Evolutionary conservation across 352 stramenopile species (phyloP).

Genomic region (Sclerospora graminicola): DNA sequence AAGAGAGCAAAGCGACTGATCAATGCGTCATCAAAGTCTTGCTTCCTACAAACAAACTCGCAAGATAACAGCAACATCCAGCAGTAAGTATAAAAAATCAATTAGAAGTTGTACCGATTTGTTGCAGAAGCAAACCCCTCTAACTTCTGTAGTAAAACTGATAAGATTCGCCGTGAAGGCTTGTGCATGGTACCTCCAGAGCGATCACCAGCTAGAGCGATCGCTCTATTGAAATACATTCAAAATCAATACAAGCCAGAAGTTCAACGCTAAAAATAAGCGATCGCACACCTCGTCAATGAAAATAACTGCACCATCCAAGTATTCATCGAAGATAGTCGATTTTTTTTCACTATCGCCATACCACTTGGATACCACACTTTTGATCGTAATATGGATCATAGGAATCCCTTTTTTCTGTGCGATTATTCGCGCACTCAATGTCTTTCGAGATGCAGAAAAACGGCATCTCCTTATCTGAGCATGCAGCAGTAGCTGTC

Average conservation of each 20-base stretch:
- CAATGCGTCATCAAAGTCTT: conserved; percentile 88
- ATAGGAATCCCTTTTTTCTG: conserved; percentile 87
- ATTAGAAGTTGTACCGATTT: conserved; percentile 46
- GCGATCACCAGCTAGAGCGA: conserved; percentile 80
- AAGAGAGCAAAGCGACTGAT: conserved; percentile 90
- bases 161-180: conserved; percentile 86
- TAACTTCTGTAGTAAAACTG: conserved; percentile 86
- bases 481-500: no score
- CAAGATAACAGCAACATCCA: background rate
- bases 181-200: conserved; percentile 88
- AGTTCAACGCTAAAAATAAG: background rate
- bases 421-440: conserved; percentile 91
- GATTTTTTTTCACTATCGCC: conserved; percentile 92
- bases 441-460: conserved; percentile 90
- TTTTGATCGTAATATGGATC: conserved; percentile 91
- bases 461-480: no score
- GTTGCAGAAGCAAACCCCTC: conserved; percentile 90
- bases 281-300: conserved; percentile 83
- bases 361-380: conserved; percentile 92
- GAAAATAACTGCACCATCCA: conserved; percentile 90
- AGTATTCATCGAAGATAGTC: conserved; percentile 90
- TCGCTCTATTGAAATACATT: conserved; percentile 57
- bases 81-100: no score
- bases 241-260: conserved; percentile 1
- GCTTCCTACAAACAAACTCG: conserved; percentile 49